Base-by-base conservation (phyloP, 1,139 yeast genomes). In the Yamadazyma atmosphaerica region DNA sequence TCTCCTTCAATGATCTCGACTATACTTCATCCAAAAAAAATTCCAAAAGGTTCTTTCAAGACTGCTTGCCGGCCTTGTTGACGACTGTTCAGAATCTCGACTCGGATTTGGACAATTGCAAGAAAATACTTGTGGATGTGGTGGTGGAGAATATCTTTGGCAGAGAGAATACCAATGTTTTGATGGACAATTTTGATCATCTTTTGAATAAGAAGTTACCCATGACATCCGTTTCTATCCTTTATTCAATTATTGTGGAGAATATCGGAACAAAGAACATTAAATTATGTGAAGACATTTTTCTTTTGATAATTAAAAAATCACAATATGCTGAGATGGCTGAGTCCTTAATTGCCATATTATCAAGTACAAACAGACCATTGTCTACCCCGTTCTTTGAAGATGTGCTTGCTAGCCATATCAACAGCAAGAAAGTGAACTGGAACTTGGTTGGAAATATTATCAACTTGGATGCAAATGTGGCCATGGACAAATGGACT, bases 401-500 rank as follows among this genome's bases (percentile, higher is more conserved):
- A 26, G 41, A 57, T 23, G 53, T 77, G 28, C 63, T 63, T 41
- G 42, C 57, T 16, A 42, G 52, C 11, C 72, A 68, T 40, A 47
- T 67, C 4, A 49, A 46, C 4, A 50, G 37, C 12, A 32, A 36
- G 9, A 49, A 30, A 35, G 45, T 60, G 15, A 63, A 68, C 41
- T 79, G 82, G 83, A 53, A 49, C 1, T 57, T 80, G 46, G 55
- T 79, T 4, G 60, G 57, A 2, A 60, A 71, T 33, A 58, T 79
- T 9, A 53, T 80, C 28, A 63, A 64, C 13, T 57, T 80, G 33
- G 82, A 80, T 52, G 65, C 75, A 12, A 81, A 76, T 38, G 54
- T 79, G 38, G 79, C 81, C 17, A 63, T 75, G 17, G 61, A 62
- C 11, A 56, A 56, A 31, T 53, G 78, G 18, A 48, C 65, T 34